Percentiles rank a stretch among this genome's conserved stretches.
These are phyloP conservation scores for Yarrowia deformans DNA, from an alignment of 805 yeast genomes.

Conservation along the genomic window DNA sequence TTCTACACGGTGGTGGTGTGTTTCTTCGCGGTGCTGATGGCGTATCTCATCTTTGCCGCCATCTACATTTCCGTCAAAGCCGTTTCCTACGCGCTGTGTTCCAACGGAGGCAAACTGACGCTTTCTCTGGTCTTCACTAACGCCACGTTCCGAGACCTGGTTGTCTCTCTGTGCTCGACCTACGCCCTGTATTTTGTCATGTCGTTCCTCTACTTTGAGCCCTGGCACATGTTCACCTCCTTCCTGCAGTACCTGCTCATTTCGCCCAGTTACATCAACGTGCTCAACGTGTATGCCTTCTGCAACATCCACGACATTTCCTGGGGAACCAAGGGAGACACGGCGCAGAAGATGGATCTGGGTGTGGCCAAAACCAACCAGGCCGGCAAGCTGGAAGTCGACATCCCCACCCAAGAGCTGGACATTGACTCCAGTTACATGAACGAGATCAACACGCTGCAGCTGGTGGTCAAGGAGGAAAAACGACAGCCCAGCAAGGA, in stretches of 20 bases:
- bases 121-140: slow-evolving; percentile 62
- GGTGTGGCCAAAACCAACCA: slow-evolving; percentile 81
- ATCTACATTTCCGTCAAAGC: slow-evolving; percentile 79
- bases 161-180: slow-evolving; percentile 85
- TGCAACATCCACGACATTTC: slow-evolving; percentile 96
- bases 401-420: slow-evolving; percentile 72
- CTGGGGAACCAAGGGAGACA: slow-evolving; percentile 96
- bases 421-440: slow-evolving; percentile 81
- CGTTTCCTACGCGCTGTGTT: slow-evolving; percentile 61
- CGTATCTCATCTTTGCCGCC: slow-evolving; percentile 87
- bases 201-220: slow-evolving; percentile 83
- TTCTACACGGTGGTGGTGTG: slow-evolving; percentile 77
- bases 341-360: slow-evolving; percentile 66
- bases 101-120: slow-evolving; percentile 54
- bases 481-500: slow-evolving; percentile 51
- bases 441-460: slow-evolving; percentile 66
- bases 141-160: slow-evolving; percentile 80
- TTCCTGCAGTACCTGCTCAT: slow-evolving; percentile 82
- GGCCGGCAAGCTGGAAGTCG: slow-evolving; percentile 59
- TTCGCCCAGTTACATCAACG: slow-evolving; percentile 90
- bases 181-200: slow-evolving; percentile 80
- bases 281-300: slow-evolving; percentile 90
- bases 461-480: slow-evolving; percentile 49
- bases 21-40: slow-evolving; percentile 88
- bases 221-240: slow-evolving; percentile 90